phyloP scores from a whole-genome alignment of 768 basidiomycete genomes.

The Exidia glandulosa region DNA sequence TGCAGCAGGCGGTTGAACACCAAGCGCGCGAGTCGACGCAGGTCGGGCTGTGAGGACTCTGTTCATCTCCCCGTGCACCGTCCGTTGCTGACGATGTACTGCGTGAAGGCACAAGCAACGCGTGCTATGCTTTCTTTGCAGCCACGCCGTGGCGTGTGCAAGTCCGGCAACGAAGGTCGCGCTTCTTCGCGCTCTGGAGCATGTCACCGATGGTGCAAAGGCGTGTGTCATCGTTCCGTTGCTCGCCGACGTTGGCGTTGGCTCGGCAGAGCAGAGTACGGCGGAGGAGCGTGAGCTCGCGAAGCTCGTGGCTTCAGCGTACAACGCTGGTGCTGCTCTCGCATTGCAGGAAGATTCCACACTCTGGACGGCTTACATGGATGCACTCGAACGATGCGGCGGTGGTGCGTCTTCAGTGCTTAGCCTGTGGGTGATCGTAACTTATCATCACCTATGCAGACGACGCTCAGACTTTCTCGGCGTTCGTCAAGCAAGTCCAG shows the following conservation, averaged over 20 bases:
- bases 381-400: constrained; percentile 11
- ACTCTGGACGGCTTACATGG: background rate
- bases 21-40: constrained; percentile 45
- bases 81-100: background rate
- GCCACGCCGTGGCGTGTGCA: constrained; percentile 58
- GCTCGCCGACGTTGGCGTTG: constrained; percentile 24
- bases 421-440: constrained; percentile 21
- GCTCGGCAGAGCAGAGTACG: constrained; percentile 4
- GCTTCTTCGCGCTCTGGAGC: constrained; percentile 39
- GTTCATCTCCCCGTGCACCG: background rate
- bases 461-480: background rate
- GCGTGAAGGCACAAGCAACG: constrained; percentile 52
- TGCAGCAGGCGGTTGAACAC: constrained; percentile 38
- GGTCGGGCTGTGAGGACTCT: constrained; percentile 35
- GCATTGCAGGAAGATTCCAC: constrained; percentile 25
- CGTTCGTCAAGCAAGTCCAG: constrained; percentile 34
- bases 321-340: constrained; percentile 35
- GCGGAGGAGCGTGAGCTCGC: constrained; percentile 4
- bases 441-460: background rate
- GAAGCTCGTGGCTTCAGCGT: constrained; percentile 19
- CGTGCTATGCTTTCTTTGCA: constrained; percentile 65
- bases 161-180: constrained; percentile 35
- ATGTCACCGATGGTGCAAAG: constrained; percentile 38
- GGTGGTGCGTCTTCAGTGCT: constrained; percentile 19
- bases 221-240: constrained; percentile 49